Evolutionary conservation across 208 protist species (phyloP), one percentile per base, ranked within the genome.

Genomic region (Kentomonas sorsogonicus): DNA sequence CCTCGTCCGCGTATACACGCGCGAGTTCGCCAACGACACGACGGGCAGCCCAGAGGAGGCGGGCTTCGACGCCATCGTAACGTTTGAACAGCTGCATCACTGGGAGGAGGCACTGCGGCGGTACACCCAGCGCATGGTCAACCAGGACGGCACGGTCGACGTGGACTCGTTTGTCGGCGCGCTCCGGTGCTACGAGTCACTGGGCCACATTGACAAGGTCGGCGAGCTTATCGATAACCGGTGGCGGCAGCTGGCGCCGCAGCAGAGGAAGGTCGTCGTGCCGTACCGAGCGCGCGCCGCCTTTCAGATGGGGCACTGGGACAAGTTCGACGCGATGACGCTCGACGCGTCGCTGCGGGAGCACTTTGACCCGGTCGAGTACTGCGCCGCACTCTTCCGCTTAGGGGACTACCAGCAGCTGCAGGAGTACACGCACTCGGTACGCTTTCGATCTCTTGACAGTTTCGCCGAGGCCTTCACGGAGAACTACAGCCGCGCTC

Each of bases 61-160:
- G 58, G 78, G 88, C 39, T 86, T 88, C 44, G 82, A 92, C 51
- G 82, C 86, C 46, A 73, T 92, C 15, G 78, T 75, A 27, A 84
- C 80, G 23, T 50, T 95, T 30, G 88, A 95, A 69, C 88, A 95
- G 68, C 77, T 95, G 43, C 84, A 92, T 39, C 92, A 85, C 84
- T 91, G 83, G 82, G 73, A 58, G 33, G 84, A 95, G 59, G 88
- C 88, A 3, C 67, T 92, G 43, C 58, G 63, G 53, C 81, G 73
- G 31, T 95, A 95, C 59, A 62, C 79, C 43, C 74, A 74, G 9
- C 69, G 79, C 38, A 76, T 92, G 69, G 55, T 55, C 15, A 60
- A 38, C 13, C 67, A 69, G 23, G 66, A 71, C 30, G 64, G 72
- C 10, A 50, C 22, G 45, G 51, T 86, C 7, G 70, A 90, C 41